These are phyloP conservation scores for Tricholoma bakamatsutake DNA, from an alignment of 768 basidiomycete genomes.

Conservation along the genomic window DNA sequence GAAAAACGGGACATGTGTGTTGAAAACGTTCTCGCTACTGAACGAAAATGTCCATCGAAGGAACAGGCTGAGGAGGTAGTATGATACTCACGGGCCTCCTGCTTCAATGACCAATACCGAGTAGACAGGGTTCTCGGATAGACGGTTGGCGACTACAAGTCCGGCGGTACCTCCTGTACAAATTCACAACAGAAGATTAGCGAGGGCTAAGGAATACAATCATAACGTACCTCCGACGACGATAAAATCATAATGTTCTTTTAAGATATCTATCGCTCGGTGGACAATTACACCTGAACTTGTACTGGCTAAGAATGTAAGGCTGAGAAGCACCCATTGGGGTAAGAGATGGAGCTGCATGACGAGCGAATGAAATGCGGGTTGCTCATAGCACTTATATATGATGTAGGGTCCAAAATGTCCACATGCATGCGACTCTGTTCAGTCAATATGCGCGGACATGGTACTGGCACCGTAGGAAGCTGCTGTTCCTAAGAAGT, in stretches of 20 bases:
- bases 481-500: no score
- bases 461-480: no score
- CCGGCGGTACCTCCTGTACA: conserved; percentile 13
- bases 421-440: no score
- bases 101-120: conserved; percentile 12
- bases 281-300: conserved; percentile 5
- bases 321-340: background rate
- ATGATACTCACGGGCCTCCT: conserved; percentile 7
- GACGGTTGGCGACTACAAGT: conserved; percentile 10
- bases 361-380: background rate
- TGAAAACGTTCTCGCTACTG: conserved; percentile 19
- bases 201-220: background rate
- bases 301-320: background rate
- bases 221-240: conserved; percentile 8
- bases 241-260: conserved; percentile 8
- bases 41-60: background rate
- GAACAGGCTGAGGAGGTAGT: background rate
- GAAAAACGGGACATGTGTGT: conserved; percentile 19
- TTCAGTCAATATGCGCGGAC: no score
- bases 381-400: background rate
- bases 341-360: background rate
- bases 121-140: conserved; percentile 6
- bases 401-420: no score
- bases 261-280: conserved; percentile 7
- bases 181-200: background rate